Conservation (phyloP, 140 eudicot genomes). For the Bidens hawaiensis region DNA sequence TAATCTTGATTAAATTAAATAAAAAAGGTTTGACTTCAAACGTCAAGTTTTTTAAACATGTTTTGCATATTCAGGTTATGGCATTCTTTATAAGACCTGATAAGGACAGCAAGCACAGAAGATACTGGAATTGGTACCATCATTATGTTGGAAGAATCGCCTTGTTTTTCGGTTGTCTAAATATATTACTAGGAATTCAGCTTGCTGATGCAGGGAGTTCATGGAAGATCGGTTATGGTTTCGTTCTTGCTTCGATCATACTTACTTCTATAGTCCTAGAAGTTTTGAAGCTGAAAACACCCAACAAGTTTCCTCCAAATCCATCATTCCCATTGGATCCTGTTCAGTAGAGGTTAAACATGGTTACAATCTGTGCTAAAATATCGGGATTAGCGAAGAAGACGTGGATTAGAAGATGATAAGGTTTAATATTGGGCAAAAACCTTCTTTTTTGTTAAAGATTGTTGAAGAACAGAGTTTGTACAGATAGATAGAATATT, state of each 20-base stretch:
- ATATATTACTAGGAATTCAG: slow-evolving; percentile 71
- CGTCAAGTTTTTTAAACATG: slow-evolving; percentile 5
- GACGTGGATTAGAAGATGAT: slow-evolving; percentile 13
- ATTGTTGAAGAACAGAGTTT: slow-evolving; percentile 27
- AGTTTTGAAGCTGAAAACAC: slow-evolving; percentile 51
- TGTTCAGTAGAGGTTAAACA: slow-evolving; percentile 19
- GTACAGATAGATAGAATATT: slow-evolving; percentile 18
- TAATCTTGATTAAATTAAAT: background rate
- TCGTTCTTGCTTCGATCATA: slow-evolving; percentile 51
- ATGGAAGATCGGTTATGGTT: slow-evolving; percentile 89
- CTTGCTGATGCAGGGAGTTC: slow-evolving; percentile 57
- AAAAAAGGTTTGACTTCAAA: background rate
- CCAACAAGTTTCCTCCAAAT: slow-evolving; percentile 33
- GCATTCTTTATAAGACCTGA: slow-evolving; percentile 78
- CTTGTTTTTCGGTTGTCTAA: slow-evolving; percentile 67
- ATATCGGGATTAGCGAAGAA: background rate
- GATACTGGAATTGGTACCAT: slow-evolving; percentile 81
- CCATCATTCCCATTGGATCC: slow-evolving; percentile 53
- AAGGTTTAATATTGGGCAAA: no score
- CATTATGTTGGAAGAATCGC: no score
- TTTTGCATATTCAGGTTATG: slow-evolving; percentile 47
- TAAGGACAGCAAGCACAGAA: slow-evolving; percentile 67
- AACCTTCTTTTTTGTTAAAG: slow-evolving; percentile 24
- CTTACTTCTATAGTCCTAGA: slow-evolving; percentile 55
- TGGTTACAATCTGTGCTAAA: no score